phyloP scores from a whole-genome alignment of 2,329 filamentous ascomycete genomes.

The Ascochyta fabae region DNA sequence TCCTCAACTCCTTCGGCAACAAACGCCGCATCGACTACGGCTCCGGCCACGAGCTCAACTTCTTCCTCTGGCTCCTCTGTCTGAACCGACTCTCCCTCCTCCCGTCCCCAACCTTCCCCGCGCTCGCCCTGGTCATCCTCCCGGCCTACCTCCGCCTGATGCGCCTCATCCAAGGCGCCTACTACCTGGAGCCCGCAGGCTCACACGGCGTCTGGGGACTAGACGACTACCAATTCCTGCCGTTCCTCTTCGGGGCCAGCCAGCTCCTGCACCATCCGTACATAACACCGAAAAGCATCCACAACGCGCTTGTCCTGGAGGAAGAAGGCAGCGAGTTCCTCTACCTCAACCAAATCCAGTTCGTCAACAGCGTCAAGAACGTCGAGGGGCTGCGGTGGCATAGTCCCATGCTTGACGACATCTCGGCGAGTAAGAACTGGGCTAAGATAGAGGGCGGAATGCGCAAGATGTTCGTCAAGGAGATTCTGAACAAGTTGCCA shows the following conservation, averaged over 20 bases:
- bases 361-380: slow-evolving; percentile 96
- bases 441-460: slow-evolving; percentile 91
- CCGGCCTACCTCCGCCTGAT: slow-evolving; percentile 83
- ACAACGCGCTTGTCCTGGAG: slow-evolving; percentile 85
- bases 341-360: slow-evolving; percentile 90
- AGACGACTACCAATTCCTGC: slow-evolving; percentile 62
- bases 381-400: slow-evolving; percentile 96
- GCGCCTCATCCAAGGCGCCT: slow-evolving; percentile 86
- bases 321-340: slow-evolving; percentile 84
- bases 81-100: slow-evolving; percentile 80
- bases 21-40: slow-evolving; percentile 86
- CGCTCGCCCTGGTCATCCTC: slow-evolving; percentile 80
- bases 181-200: slow-evolving; percentile 85
- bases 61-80: slow-evolving; percentile 94
- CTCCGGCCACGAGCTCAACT: slow-evolving; percentile 96
- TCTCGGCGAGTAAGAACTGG: slow-evolving; percentile 89
- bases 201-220: slow-evolving; percentile 61
- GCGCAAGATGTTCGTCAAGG: slow-evolving; percentile 94
- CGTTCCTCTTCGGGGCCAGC: slow-evolving; percentile 58
- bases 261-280: slow-evolving; percentile 70
- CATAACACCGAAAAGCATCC: slow-evolving; percentile 67
- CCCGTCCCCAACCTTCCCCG: slow-evolving; percentile 69
- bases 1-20: slow-evolving; percentile 85
- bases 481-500: slow-evolving; percentile 90
- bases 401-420: slow-evolving; percentile 97